phyloP scores from a whole-genome alignment of 306 rosid genomes.

The Lathyrus aphaca region DNA sequence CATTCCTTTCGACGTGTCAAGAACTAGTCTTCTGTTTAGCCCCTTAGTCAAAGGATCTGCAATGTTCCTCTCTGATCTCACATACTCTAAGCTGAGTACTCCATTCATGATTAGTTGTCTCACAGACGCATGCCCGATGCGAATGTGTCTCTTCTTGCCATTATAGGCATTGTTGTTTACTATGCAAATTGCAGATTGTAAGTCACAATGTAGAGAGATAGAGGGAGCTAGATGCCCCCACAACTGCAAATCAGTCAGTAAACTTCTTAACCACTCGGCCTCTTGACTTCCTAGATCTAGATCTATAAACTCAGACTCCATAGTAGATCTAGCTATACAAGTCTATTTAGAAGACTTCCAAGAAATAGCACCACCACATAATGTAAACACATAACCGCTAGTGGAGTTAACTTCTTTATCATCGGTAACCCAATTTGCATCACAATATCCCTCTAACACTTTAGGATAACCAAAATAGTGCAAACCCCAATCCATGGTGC shows the following conservation, averaged over 20 bases:
- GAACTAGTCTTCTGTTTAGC: no score
- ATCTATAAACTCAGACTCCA: not conserved
- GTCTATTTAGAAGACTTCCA: not conserved
- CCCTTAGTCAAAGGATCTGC: no score
- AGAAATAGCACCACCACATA: not conserved
- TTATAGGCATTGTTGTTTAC: not conserved
- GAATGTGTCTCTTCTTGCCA: not conserved
- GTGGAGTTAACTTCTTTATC: not conserved
- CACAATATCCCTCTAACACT: not conserved
- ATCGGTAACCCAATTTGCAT: not conserved
- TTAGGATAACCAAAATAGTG: not conserved
- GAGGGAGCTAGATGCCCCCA: not conserved
- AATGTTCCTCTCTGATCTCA: no score
- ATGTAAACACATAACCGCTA: not conserved
- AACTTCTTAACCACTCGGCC: not conserved
- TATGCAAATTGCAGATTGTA: not conserved
- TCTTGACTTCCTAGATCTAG: not conserved
- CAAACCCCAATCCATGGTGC: no score
- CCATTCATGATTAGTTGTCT: no score
- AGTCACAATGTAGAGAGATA: not conserved
- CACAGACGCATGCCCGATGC: no score
- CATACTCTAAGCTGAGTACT: no score
- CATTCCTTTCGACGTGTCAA: no score
- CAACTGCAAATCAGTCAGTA: not conserved
- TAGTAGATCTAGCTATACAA: not conserved